These are phyloP conservation scores for Colletotrichum orchidophilum DNA, from an alignment of 2,329 filamentous ascomycete genomes.

Conservation along the genomic window DNA sequence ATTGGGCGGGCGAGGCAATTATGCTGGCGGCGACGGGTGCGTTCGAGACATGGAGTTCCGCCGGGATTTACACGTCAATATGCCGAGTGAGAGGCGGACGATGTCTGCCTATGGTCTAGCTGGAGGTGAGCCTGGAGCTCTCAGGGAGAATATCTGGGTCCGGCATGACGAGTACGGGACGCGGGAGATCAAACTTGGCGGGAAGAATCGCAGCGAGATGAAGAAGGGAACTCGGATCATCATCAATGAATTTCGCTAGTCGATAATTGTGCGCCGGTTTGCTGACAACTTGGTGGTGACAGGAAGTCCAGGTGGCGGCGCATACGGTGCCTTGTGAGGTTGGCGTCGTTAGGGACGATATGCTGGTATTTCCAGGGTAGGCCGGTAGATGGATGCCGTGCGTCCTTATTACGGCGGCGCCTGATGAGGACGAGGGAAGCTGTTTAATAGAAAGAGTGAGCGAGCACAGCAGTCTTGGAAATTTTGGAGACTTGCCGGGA, in stretches of 20 bases:
- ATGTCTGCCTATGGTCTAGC: background rate
- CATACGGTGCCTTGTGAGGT: background rate
- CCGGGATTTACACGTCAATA: background rate
- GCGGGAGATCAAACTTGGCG: background rate
- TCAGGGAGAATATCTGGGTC: background rate
- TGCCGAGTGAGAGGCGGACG: no score
- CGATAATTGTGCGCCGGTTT: background rate
- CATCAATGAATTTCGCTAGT: background rate
- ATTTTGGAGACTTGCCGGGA: conserved; percentile 1
- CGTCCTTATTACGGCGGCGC: no score
- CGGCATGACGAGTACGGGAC: background rate
- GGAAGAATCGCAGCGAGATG: background rate
- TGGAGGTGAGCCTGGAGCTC: background rate
- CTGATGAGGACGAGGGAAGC: background rate
- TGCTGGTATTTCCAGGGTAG: background rate
- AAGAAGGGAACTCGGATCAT: background rate
- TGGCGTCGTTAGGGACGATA: background rate
- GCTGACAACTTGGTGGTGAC: background rate
- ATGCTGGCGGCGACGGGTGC: background rate
- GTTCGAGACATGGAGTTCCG: background rate
- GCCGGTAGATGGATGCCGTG: background rate
- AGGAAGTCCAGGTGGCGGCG: background rate
- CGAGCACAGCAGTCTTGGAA: background rate
- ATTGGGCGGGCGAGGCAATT: background rate
- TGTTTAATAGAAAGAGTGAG: background rate